Evolutionary conservation across 2,329 filamentous ascomycete genomes (phyloP), one percentile per base, ranked within the genome.

Genomic region (Hansfordia pulvinata): DNA sequence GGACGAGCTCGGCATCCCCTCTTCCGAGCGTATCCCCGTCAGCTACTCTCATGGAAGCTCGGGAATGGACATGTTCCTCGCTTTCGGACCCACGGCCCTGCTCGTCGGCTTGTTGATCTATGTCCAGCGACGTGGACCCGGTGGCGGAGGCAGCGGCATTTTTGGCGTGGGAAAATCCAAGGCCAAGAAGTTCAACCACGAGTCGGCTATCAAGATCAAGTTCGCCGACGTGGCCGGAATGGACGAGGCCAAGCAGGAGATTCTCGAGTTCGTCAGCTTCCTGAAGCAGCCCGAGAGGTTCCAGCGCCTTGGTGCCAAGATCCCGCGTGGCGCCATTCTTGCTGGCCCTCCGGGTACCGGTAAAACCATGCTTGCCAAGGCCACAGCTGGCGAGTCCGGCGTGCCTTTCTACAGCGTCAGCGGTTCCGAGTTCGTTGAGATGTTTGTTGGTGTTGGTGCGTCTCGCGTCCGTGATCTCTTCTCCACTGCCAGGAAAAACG

Each of bases 211-310:
- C 60, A 93, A 93, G 58, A 86, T 92, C 53, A 96, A 94, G 55
- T 98, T 98, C 50, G 64, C 82, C 24, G 90, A 98, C 49, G 90
- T 98, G 22, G 90, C 90, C 21, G 90, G 90, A 39, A 88, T 96
- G 76, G 90, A 98, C 50, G 90, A 98, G 57, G 90, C 90, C 30
- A 98, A 98, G 66, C 64, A 76, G 30, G 90, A 98, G 56, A 98
- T 98, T 41, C 94, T 96, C 85, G 90, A 98, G 54, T 98, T 98
- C 44, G 90, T 98, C 40, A 86, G 80, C 49, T 98, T 98, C 64
- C 58, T 98, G 35, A 88, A 94, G 62, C 80, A 90, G 44, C 90
- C 90, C 1, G 81, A 84, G 42, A 76, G 81, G 37, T 98, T 93
- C 57, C 77, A 93, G 58, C 82, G 81, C 52, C 72, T 98, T 11